Evolutionary conservation across 768 basidiomycete species (phyloP).

Genomic region (Boletus patriciae): DNA sequence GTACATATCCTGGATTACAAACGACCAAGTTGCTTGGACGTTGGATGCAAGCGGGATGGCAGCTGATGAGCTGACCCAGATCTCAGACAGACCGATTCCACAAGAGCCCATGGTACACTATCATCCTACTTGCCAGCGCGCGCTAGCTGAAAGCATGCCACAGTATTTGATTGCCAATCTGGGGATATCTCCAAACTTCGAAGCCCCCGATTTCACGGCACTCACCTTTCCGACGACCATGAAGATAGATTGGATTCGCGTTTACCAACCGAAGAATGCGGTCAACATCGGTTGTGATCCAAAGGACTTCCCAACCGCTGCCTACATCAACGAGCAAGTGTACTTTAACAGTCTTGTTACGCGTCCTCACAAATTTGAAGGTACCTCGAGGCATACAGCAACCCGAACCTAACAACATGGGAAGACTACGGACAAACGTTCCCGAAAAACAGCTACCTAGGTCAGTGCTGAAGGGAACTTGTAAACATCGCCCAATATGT

Average conservation of each 20-base stretch:
- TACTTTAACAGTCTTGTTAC: not conserved
- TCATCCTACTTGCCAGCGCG: not conserved
- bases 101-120: constrained; percentile 77
- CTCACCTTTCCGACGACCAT: constrained; percentile 73
- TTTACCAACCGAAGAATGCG: constrained; percentile 74
- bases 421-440: constrained; percentile 56
- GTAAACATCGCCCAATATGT: constrained; percentile 5
- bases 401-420: constrained; percentile 82
- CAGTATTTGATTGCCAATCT: constrained; percentile 85
- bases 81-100: constrained; percentile 67
- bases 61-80: constrained; percentile 55
- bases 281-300: constrained; percentile 89
- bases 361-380: constrained; percentile 22
- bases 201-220: constrained; percentile 65
- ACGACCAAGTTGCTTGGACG: constrained; percentile 66
- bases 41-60: constrained; percentile 61
- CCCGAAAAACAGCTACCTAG: constrained; percentile 66
- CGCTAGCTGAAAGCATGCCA: not conserved
- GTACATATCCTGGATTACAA: constrained; percentile 81
- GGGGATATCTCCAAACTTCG: constrained; percentile 84
- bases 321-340: constrained; percentile 73
- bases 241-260: constrained; percentile 84
- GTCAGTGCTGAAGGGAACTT: constrained; percentile 47
- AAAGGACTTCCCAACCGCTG: constrained; percentile 68
- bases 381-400: constrained; percentile 73